These are phyloP conservation scores for Geranium rotundifolium DNA, from an alignment of 345 rosid genomes.

Conservation along the genomic window DNA sequence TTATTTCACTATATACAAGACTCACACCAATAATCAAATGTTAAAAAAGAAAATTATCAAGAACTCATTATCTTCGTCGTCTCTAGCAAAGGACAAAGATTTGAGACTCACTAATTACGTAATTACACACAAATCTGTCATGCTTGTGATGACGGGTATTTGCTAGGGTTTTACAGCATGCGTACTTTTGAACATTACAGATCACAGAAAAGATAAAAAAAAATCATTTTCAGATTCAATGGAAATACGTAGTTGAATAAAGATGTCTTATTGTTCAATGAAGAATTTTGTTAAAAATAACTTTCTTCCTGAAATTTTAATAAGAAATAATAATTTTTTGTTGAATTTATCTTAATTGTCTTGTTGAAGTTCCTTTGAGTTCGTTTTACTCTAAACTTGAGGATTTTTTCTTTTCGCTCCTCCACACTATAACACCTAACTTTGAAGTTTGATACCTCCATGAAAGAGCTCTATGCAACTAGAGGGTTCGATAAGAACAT, in stretches of 20 bases:
- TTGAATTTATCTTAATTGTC: slow-evolving; percentile 60
- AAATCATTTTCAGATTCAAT: background rate
- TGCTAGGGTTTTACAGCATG: slow-evolving; percentile 87
- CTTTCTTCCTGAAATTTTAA: too few species aligned
- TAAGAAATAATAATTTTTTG: background rate
- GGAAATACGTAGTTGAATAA: too few species aligned
- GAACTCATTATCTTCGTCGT: slow-evolving; percentile 49
- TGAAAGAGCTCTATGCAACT: slow-evolving; percentile 26
- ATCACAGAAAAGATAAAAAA: slow-evolving; percentile 4
- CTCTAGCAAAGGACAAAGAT: slow-evolving; percentile 37
- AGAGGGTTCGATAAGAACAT: slow-evolving; percentile 37
- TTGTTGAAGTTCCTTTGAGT: slow-evolving; percentile 81
- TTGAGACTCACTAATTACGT: slow-evolving; percentile 55
- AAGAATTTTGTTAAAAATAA: too few species aligned
- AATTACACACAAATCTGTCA: slow-evolving; percentile 92
- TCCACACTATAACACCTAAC: slow-evolving; percentile 76
- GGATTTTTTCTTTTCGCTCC: slow-evolving; percentile 76
- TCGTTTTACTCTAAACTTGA: slow-evolving; percentile 82
- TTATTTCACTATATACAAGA: too few species aligned
- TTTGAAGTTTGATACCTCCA: slow-evolving; percentile 47
- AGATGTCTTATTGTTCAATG: background rate
- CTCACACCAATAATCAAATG: too few species aligned
- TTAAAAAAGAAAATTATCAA: slow-evolving; percentile 63
- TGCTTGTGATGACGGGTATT: slow-evolving; percentile 84
- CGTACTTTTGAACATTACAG: slow-evolving; percentile 34